Conservation (phyloP, 495 filamentous ascomycete genomes). For the Pyronema omphalodes region DNA sequence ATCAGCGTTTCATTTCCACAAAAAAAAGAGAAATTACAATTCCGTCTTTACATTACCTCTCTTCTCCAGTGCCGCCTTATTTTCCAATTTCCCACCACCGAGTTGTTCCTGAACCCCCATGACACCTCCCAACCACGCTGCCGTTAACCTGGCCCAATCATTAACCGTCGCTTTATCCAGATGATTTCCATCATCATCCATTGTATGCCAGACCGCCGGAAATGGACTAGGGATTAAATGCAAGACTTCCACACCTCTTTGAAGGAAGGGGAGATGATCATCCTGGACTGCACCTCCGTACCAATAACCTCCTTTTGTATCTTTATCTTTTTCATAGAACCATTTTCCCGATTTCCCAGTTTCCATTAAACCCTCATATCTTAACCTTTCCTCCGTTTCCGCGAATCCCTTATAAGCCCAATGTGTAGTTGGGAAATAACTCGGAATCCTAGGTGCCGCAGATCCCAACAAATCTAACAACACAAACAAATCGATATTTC, state of each 20-base stretch:
- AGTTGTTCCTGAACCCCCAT: conserved; percentile 57
- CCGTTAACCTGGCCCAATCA: conserved; percentile 70
- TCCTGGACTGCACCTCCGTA: conserved; percentile 44
- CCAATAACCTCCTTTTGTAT: conserved; percentile 25
- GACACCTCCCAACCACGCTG: conserved; percentile 82
- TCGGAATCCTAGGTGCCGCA: conserved; percentile 48
- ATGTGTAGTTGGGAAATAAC: conserved; percentile 73
- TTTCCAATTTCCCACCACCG: no score
- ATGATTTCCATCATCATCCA: conserved; percentile 70
- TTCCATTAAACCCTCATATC: conserved; percentile 34
- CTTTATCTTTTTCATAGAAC: conserved; percentile 16
- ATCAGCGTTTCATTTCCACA: no score
- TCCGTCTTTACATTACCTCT: no score
- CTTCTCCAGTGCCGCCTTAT: no score
- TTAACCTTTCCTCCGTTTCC: conserved; percentile 47
- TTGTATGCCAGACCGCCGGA: conserved; percentile 70
- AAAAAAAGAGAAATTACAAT: no score
- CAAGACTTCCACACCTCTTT: conserved; percentile 64
- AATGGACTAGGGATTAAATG: conserved; percentile 76
- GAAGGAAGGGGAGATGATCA: conserved; percentile 81
- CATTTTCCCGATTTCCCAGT: conserved; percentile 26
- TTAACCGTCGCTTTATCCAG: conserved; percentile 64
- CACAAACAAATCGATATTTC: conserved; percentile 71
- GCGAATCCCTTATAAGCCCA: conserved; percentile 75
- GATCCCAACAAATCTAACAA: conserved; percentile 82